Evolutionary conservation across 2,329 filamentous ascomycete species (phyloP).

Genomic region (Rutstroemia sydowiana): DNA sequence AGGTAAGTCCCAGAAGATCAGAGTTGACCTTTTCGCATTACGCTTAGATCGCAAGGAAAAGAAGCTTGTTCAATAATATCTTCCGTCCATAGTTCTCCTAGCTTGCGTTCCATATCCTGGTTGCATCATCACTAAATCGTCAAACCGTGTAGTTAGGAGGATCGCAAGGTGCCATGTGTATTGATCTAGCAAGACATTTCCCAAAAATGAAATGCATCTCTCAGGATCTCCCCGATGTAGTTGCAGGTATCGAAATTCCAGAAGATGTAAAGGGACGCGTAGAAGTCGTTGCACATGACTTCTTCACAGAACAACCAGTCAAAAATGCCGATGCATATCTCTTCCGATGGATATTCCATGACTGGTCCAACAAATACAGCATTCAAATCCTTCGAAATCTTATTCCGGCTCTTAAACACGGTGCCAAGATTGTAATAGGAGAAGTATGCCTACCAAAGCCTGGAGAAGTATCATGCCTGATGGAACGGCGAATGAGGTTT

Average conservation of each 20-base stretch:
- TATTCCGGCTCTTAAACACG: conserved; percentile 32
- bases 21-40: no score
- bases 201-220: not conserved
- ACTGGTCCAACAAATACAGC: conserved; percentile 31
- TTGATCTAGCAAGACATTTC: not conserved
- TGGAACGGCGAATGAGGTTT: not conserved
- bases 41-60: no score
- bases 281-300: conserved; percentile 12
- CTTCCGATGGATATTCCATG: not conserved
- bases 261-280: not conserved
- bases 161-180: not conserved
- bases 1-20: not conserved
- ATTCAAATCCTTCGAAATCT: conserved; percentile 33
- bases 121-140: not conserved
- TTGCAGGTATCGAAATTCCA: not conserved
- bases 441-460: conserved; percentile 14
- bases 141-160: not conserved
- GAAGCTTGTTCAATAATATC: no score
- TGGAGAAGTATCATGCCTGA: not conserved
- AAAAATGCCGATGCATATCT: not conserved
- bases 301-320: not conserved
- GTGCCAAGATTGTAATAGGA: conserved; percentile 17
- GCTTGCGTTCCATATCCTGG: no score
- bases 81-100: no score
- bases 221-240: not conserved